Conservation (phyloP, 345 rosid genomes). For the Leavenworthia alabamica region DNA sequence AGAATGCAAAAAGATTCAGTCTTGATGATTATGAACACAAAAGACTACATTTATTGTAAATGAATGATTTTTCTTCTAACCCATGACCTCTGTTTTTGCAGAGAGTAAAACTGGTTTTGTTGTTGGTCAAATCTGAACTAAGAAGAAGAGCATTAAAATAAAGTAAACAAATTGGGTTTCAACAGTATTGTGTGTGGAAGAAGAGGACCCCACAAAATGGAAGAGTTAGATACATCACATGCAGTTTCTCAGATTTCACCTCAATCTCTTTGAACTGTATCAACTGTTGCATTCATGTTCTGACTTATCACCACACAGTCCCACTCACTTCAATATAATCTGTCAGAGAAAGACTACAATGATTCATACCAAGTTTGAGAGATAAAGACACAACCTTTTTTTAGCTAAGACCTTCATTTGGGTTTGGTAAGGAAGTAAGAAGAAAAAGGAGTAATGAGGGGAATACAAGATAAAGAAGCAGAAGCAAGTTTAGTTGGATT, state of each 20-base stretch:
- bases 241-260: constrained; percentile 42
- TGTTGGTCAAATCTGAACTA: constrained; percentile 35
- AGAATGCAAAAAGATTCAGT: not conserved
- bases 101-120: constrained; percentile 14
- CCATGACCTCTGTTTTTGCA: constrained; percentile 31
- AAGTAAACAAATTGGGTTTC: constrained; percentile 10
- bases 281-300: constrained; percentile 69
- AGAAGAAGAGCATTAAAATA: not conserved
- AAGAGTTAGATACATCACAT: constrained; percentile 56
- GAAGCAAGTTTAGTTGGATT: constrained; percentile 42
- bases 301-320: constrained; percentile 39
- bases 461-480: constrained; percentile 28
- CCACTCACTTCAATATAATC: constrained; percentile 39
- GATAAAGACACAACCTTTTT: constrained; percentile 27
- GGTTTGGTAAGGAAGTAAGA: constrained; percentile 8
- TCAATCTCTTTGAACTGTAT: constrained; percentile 27
- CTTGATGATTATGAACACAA: constrained; percentile 9
- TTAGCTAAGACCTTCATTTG: constrained; percentile 20
- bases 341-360: constrained; percentile 35
- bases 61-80: constrained; percentile 24
- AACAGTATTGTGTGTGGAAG: constrained; percentile 35
- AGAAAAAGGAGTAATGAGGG: constrained; percentile 3
- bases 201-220: constrained; percentile 53
- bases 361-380: constrained; percentile 26
- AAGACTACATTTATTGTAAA: constrained; percentile 5